Conservation (phyloP, 495 filamentous ascomycete genomes). For the Haplographium delicatum region DNA sequence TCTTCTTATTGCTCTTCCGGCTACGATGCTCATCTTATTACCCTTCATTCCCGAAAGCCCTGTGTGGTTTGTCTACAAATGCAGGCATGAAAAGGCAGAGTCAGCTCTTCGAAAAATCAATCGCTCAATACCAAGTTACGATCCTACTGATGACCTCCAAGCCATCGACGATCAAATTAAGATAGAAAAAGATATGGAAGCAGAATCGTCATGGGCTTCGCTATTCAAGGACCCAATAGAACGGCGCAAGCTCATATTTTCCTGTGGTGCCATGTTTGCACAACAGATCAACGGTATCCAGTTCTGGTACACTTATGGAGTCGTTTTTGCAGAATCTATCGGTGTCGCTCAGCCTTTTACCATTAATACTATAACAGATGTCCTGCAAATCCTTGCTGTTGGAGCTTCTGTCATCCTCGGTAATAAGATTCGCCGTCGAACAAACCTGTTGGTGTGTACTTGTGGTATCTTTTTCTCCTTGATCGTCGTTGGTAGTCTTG, state of each 20-base stretch:
- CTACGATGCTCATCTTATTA: slow-evolving; percentile 28
- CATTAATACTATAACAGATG: slow-evolving; percentile 31
- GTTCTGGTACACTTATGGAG: slow-evolving; percentile 37
- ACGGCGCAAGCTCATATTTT: slow-evolving; percentile 33
- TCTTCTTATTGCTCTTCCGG: slow-evolving; percentile 29
- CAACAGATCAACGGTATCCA: slow-evolving; percentile 38
- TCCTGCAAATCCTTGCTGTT: slow-evolving; percentile 34
- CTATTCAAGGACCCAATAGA: slow-evolving; percentile 32
- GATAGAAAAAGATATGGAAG: slow-evolving; percentile 22
- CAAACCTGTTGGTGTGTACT: slow-evolving; percentile 29
- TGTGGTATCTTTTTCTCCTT: slow-evolving; percentile 28
- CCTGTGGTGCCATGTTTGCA: slow-evolving; percentile 31
- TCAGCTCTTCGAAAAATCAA: slow-evolving; percentile 31
- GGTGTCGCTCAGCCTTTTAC: slow-evolving; percentile 33
- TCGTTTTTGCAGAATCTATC: slow-evolving; percentile 34
- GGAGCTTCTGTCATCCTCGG: slow-evolving; percentile 26
- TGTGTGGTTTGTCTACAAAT: slow-evolving; percentile 30
- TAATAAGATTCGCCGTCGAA: slow-evolving; percentile 31
- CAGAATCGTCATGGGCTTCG: slow-evolving; percentile 26
- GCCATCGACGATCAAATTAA: slow-evolving; percentile 21
- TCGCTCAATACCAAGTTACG: slow-evolving; percentile 24
- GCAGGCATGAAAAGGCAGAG: slow-evolving; percentile 23
- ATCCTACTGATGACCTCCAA: slow-evolving; percentile 26
- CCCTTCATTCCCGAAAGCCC: slow-evolving; percentile 34
- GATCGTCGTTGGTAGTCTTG: slow-evolving; percentile 32